Conservation (phyloP, 345 rosid species). For the Erodium maritimum region DNA sequence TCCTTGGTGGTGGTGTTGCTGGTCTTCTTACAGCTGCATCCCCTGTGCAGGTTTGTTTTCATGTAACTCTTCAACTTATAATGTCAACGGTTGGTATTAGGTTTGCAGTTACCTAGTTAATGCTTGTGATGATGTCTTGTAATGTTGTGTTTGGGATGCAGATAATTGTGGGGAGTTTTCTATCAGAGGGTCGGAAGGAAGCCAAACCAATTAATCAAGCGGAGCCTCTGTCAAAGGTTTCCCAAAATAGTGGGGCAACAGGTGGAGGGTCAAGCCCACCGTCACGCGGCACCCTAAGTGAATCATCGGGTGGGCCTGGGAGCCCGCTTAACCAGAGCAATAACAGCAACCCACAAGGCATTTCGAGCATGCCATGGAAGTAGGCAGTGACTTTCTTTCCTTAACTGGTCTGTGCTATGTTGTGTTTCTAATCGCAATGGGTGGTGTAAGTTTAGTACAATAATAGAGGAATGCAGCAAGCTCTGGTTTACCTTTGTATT, state of each 20-base stretch:
- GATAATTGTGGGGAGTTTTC: conserved; percentile 43
- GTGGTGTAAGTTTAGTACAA: background rate
- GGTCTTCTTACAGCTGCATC: conserved; percentile 81
- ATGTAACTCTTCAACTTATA: too few species aligned
- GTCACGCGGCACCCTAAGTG: conserved; percentile 38
- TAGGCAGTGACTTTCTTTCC: conserved; percentile 3
- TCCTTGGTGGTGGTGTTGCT: conserved; percentile 81
- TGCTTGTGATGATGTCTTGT: background rate
- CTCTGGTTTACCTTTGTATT: background rate
- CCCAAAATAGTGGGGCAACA: conserved; percentile 12
- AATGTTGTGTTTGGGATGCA: conserved; percentile 7
- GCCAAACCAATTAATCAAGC: conserved; percentile 20
- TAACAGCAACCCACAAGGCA: conserved; percentile 25
- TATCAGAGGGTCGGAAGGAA: conserved; percentile 30
- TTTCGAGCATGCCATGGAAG: conserved; percentile 32
- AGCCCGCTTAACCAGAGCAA: conserved; percentile 40
- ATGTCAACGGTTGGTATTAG: too few species aligned
- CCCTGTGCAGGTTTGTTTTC: conserved; percentile 58
- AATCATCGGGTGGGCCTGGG: conserved; percentile 43
- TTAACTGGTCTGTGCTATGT: conserved; percentile 4
- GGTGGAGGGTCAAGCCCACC: conserved; percentile 39
- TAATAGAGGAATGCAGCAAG: background rate
- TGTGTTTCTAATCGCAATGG: background rate
- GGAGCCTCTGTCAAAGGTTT: conserved; percentile 17
- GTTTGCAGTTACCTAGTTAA: too few species aligned